phyloP scores from a whole-genome alignment of 305 asterid genomes.

The Fraxinus paxiana region DNA sequence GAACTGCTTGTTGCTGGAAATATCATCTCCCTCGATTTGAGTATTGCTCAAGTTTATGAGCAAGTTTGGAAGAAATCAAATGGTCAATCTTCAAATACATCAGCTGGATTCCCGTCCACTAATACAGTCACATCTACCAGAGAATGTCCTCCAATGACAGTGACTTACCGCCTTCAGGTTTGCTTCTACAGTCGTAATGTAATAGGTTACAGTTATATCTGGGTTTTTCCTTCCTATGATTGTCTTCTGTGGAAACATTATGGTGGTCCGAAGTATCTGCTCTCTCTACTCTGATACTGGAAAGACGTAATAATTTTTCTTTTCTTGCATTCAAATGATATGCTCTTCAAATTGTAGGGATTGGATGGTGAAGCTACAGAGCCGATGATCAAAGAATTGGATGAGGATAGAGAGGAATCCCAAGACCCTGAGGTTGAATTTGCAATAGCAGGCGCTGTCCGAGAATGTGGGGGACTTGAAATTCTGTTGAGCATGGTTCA shows the following conservation, averaged over 20 bases:
- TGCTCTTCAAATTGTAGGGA: slow-evolving; percentile 57
- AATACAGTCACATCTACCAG: slow-evolving; percentile 60
- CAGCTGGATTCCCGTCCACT: slow-evolving; percentile 65
- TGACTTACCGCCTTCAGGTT: slow-evolving; percentile 98
- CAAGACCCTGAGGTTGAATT: slow-evolving; percentile 99
- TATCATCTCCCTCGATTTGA: slow-evolving; percentile 92
- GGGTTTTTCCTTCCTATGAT: background rate
- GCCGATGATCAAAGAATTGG: slow-evolving; percentile 98
- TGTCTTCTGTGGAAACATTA: slow-evolving; percentile 7
- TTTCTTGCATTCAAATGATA: slow-evolving; percentile 1
- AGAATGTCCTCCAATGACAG: slow-evolving; percentile 94
- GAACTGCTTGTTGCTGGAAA: slow-evolving; percentile 94
- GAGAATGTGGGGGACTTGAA: slow-evolving; percentile 94
- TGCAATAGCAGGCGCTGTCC: slow-evolving; percentile 91
- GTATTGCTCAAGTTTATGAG: slow-evolving; percentile 89
- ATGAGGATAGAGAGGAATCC: slow-evolving; percentile 96
- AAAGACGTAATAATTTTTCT: background rate
- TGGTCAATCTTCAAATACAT: slow-evolving; percentile 62
- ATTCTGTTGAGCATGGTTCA: slow-evolving; percentile 87
- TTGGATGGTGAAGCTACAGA: slow-evolving; percentile 99
- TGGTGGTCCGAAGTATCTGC: background rate
- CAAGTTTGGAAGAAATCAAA: slow-evolving; percentile 95
- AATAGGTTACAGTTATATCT: slow-evolving; percentile 1
- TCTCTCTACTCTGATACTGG: slow-evolving; percentile 2
- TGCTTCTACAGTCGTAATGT: slow-evolving; percentile 11